A percentile compares a stretch with the other conserved stretches of the same genome.
Conservation (phyloP, 768 basidiomycete species). For the Lentinula raphanica region DNA sequence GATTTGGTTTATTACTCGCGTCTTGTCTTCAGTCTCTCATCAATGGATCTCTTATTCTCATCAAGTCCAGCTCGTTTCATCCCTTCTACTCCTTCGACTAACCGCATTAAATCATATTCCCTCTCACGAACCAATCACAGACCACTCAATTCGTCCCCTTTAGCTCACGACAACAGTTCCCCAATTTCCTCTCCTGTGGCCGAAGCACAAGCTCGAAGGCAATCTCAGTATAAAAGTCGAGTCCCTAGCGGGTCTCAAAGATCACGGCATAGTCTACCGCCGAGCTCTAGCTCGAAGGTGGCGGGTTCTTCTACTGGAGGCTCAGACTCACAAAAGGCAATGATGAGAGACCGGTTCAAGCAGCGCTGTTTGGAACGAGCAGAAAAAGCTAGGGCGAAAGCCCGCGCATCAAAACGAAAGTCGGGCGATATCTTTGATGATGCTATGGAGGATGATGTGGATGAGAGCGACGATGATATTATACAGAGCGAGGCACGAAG, state of each 20-base stretch:
- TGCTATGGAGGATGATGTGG: conserved; percentile 47
- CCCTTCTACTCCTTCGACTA: conserved; percentile 31
- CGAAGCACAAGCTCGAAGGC: conserved; percentile 43
- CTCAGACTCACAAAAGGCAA: conserved; percentile 41
- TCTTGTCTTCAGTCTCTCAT: background rate
- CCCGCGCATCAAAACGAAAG: conserved; percentile 31
- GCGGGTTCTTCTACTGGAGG: conserved; percentile 18
- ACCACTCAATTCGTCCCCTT: conserved; percentile 47
- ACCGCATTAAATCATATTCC: conserved; percentile 22
- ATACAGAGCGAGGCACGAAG: conserved; percentile 60
- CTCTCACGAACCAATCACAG: conserved; percentile 15
- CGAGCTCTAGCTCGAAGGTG: conserved; percentile 11
- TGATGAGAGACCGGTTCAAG: conserved; percentile 57
- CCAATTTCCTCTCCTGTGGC: conserved; percentile 41
- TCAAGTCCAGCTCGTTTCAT: conserved; percentile 23
- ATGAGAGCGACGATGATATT: conserved; percentile 53
- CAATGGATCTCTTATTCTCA: background rate
- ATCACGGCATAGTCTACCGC: background rate
- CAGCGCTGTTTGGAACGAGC: conserved; percentile 61
- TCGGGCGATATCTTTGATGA: conserved; percentile 46
- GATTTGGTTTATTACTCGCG: too few relatives aligned
- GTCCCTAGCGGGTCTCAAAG: conserved; percentile 17
- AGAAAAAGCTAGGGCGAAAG: conserved; percentile 46
- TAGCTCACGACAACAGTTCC: conserved; percentile 35
- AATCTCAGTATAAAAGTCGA: conserved; percentile 48